Base-by-base conservation (phyloP, 306 rosid species). In the Oemleria cerasiformis region DNA sequence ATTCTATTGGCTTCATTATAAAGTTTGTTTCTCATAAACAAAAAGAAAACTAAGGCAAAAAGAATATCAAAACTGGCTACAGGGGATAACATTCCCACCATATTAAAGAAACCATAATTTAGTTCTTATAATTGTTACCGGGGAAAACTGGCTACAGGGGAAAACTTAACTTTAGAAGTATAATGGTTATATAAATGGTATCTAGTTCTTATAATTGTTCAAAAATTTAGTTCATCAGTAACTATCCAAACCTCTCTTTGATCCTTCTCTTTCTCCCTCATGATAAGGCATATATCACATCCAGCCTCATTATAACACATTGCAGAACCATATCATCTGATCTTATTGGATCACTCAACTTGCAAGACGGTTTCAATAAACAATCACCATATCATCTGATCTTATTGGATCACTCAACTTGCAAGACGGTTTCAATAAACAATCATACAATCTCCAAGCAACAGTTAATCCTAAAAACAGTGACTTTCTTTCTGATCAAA, bases 91-190 rank as follows among this genome's bases (percentile, higher is more conserved):
- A 63, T 25, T 14, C 38, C 42, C 21, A 51, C 30, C 10, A 34
- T 30, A 45, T 42, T 51, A 53, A 40, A 54, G 65, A 30, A 60
- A 65, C 45, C 59, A 74, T 56, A 62, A 65, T 20, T 30, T 30
- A 30, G 36, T 30, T 30, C 36, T 1, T 30, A n/a, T 30, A 30
- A 30, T 30, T 30, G 36, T 30, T 30, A 30, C 36, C 2, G 36
- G 36, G 36, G 50, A 12, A 76, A 69, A 10, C n/a, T n/a, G n/a
- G n/a, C n/a, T n/a, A n/a, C n/a, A n/a, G n/a, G n/a, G n/a, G n/a
- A n/a, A n/a, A n/a, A n/a, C n/a, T n/a, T n/a, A n/a, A n/a, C 40
- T 25, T 65, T 39, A 25, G 36, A 25, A 30, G 17, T 23, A 16
- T 49, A 65, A 74, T 45, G 65, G 43, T 61, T 47, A 8, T 5